A percentile compares a stretch with the other conserved stretches of the same genome.
phyloP scores from a whole-genome alignment of 2,329 filamentous ascomycete genomes.

The Clarireedia hainanense region DNA sequence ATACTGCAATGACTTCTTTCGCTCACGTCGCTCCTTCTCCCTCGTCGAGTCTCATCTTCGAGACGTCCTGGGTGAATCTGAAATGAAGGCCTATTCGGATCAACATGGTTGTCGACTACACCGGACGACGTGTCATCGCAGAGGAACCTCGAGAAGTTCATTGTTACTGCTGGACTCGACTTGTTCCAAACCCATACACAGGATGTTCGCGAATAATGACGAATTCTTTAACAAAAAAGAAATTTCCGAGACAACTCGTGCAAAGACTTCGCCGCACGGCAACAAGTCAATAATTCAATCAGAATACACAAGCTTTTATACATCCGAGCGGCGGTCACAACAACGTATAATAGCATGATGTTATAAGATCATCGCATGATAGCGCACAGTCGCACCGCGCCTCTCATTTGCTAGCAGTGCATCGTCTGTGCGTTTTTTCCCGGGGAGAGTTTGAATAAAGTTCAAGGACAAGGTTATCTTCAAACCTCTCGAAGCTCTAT shows the following conservation, averaged over 20 bases:
- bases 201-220: not conserved
- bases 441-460: not conserved
- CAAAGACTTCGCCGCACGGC: not conserved
- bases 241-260: not conserved
- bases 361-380: conserved; percentile 5
- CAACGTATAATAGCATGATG: not conserved
- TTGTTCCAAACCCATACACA: too few species aligned
- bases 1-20: not conserved
- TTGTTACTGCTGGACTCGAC: not conserved
- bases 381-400: not conserved
- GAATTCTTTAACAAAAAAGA: not conserved
- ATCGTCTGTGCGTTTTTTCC: not conserved
- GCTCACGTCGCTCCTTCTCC: not conserved
- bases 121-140: not conserved
- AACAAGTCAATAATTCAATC: not conserved
- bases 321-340: not conserved
- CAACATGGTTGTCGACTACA: not conserved
- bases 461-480: conserved; percentile 3
- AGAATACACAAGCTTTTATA: not conserved
- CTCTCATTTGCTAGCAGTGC: not conserved
- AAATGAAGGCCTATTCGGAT: not conserved
- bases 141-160: not conserved
- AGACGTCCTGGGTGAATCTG: not conserved
- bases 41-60: not conserved
- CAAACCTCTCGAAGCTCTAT: not conserved